These are phyloP conservation scores for Mycena amicta DNA, from an alignment of 768 basidiomycete species.

Conservation along the genomic window DNA sequence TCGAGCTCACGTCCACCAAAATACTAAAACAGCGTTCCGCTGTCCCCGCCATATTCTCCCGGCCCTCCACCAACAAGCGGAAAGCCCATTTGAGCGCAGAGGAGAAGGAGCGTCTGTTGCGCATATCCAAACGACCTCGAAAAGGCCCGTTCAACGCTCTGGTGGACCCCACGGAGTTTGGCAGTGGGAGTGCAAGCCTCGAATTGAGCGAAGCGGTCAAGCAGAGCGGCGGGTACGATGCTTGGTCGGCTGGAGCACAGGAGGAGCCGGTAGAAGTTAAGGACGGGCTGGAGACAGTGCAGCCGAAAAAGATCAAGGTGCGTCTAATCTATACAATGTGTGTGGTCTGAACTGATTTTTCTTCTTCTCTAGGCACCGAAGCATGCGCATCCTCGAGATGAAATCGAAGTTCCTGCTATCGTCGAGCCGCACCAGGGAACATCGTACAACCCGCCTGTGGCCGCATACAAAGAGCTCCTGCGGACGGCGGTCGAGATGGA, in stretches of 20 bases:
- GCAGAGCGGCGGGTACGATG: slow-evolving; percentile 65
- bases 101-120: slow-evolving; percentile 75
- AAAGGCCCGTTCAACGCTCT: slow-evolving; percentile 74
- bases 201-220: slow-evolving; percentile 72
- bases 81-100: slow-evolving; percentile 54
- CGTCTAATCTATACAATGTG: slow-evolving; percentile 8
- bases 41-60: slow-evolving; percentile 81
- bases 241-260: slow-evolving; percentile 45
- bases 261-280: slow-evolving; percentile 35
- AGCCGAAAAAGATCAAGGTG: slow-evolving; percentile 57
- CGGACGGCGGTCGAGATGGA: slow-evolving; percentile 69
- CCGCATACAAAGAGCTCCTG: slow-evolving; percentile 73
- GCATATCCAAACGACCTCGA: slow-evolving; percentile 72
- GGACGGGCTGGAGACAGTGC: slow-evolving; percentile 44
- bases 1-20: slow-evolving; percentile 69
- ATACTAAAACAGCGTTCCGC: slow-evolving; percentile 87
- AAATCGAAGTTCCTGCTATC: slow-evolving; percentile 68
- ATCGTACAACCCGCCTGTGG: slow-evolving; percentile 85
- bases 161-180: slow-evolving; percentile 68
- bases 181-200: slow-evolving; percentile 63
- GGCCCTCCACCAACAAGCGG: slow-evolving; percentile 44
- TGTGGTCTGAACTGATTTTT: not conserved
- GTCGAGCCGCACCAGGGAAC: slow-evolving; percentile 76
- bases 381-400: slow-evolving; percentile 45
- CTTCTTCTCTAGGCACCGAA: slow-evolving; percentile 62